Evolutionary conservation across 2,329 filamentous ascomycete genomes (phyloP), one percentile per base, ranked within the genome.

Genomic region (Trichothecium sympodiale): DNA sequence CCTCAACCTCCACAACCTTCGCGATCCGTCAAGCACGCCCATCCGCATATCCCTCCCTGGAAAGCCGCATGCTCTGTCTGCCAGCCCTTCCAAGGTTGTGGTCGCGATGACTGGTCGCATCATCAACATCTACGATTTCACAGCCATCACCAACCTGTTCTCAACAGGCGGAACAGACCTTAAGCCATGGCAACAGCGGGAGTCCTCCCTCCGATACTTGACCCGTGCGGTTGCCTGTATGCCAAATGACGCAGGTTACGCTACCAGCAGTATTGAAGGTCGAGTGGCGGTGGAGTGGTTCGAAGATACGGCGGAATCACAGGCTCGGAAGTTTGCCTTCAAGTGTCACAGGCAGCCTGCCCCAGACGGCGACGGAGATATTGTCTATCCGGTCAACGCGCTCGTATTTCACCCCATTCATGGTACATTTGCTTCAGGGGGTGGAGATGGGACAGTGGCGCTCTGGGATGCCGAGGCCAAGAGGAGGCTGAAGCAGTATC

Each of bases 221-320:
- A 96, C 89, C 2, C 77, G 91, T 40, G 84, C 85, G 14, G 83
- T 96, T 1, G 80, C 87, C 13, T 94, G 89, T 58, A 96, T 98
- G 91, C 89, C 91, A 12, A 88, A 91, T 49, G 91, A 95, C 46
- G 83, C 82, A 9, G 91, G 91, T 5, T 98, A 96, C 55, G 88
- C 89, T 8, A 89, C 83, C 2, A 85, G 77, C 39, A 88, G 80
- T 50, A 98, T 98, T 50, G 91, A 98, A 55, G 91, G 91, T 4
- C 79, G 91, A 48, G 87, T 98, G 2, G 89, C 88, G 0, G 91
- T 98, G 1, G 91, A 98, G 59, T 96, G 88, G 85, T 96, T 98
- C 55, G 91, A 96, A 53, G 84, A 91, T 13, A 84, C 78, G 5
- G 67, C 77, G 29, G 83, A 89, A 56, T 88, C 83, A 4, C 88